phyloP scores from a whole-genome alignment of 2,329 filamentous ascomycete genomes.

The Trichocomaceae sp. region DNA sequence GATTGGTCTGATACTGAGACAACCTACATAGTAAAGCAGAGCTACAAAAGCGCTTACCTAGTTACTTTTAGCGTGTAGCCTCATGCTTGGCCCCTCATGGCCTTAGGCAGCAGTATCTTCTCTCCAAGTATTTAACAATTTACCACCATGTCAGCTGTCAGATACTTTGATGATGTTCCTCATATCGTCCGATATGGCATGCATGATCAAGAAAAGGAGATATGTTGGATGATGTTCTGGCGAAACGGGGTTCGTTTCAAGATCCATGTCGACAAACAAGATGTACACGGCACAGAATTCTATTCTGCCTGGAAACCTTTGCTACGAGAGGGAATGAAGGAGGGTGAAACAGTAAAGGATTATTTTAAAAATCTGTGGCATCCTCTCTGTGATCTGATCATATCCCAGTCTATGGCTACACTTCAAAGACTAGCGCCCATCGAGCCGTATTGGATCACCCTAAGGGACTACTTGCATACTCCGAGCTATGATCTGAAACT shows the following conservation, averaged over 20 bases:
- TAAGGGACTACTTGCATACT: constrained; percentile 8
- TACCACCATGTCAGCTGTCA: constrained; percentile 5
- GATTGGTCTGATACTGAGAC: too few species aligned
- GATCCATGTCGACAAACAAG: constrained; percentile 3
- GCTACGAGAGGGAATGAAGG: background rate
- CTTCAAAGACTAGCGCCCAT: background rate
- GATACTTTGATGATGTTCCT: constrained; percentile 6
- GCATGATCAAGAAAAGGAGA: background rate
- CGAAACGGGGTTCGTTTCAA: background rate
- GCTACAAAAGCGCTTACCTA: too few species aligned
- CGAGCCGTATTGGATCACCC: background rate
- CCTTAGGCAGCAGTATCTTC: background rate
- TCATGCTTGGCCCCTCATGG: too few species aligned
- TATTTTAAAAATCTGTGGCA: background rate
- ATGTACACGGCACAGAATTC: constrained; percentile 1
- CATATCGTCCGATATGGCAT: constrained; percentile 9
- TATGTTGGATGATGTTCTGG: background rate
- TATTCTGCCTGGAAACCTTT: constrained; percentile 2
- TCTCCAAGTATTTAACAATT: background rate
- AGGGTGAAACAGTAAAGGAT: background rate
- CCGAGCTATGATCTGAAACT: constrained; percentile 6
- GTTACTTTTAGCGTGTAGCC: too few species aligned
- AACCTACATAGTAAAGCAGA: too few species aligned
- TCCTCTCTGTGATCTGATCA: constrained; percentile 3
- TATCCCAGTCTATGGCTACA: constrained; percentile 7